Base-by-base conservation (phyloP, 2,329 filamentous ascomycete species). In the Diplodia sapinea region DNA sequence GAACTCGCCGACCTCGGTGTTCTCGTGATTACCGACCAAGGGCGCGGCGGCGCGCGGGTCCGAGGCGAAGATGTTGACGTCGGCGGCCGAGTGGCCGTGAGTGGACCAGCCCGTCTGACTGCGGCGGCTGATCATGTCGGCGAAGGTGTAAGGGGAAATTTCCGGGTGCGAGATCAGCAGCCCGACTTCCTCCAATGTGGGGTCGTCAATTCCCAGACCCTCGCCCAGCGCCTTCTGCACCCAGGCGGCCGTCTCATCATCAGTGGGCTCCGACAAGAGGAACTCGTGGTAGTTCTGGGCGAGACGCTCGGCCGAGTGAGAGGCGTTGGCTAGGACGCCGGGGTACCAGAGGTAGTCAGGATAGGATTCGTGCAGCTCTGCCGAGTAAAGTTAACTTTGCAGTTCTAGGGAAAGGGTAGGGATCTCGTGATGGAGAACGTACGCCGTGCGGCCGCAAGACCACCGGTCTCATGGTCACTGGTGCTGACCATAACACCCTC, bases 401-500 rank as follows among this genome's bases (percentile, higher is more conserved):
- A 47, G 20, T 55, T 6, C 12, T 63, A 49, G 68, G 55, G 12
- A 29, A 23, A 11, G 17, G 20, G 33, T 1, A 38, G 26, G 51
- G 1, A 15, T 36, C 33, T 38, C 43, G 23, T 47, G 23, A 79
- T 86, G 9, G 36, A 38, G 36, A 38, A 38, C 36, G 74, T 83
- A 89, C 88, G 95, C 72, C 92, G 86, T 31, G 94, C 94, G 20
- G 90, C 88, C 2, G 93, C 86, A 2, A 99, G 84, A 52, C 95
- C 95, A 33, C 95, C 95, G 0, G 95, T 99, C 78, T 99, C 95
- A 77, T 99, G 95, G 79, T 99, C 95, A 68, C 92, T 96, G 3
- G 95, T 99, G 69, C 89, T 89, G 51, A 99, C 91, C 72, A 99
- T 85, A 11, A 97, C 86, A 31, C 91, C 92, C 33, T 94, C 89